Percentiles rank a stretch among this genome's conserved stretches.
These are phyloP conservation scores for Penicillium atrosanguineum DNA, from an alignment of 495 filamentous ascomycete genomes.

Conservation along the genomic window DNA sequence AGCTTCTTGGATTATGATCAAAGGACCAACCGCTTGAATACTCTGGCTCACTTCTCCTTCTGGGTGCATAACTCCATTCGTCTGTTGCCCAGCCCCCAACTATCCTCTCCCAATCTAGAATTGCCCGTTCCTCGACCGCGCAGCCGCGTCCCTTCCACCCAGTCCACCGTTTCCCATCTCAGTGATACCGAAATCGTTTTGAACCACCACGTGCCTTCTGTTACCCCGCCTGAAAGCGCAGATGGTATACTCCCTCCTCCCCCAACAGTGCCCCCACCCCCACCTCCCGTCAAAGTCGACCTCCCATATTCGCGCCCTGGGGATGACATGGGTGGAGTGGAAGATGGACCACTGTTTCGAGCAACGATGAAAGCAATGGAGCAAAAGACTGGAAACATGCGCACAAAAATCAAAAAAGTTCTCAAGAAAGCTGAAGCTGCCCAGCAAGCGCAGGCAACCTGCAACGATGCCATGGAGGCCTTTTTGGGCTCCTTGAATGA, in stretches of 20 bases:
- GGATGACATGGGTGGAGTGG: constrained; percentile 80
- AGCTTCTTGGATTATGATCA: constrained; percentile 97
- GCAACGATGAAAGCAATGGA: constrained; percentile 96
- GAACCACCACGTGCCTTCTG: constrained; percentile 56
- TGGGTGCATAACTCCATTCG: constrained; percentile 76
- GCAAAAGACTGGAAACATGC: constrained; percentile 95
- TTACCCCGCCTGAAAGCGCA: constrained; percentile 56
- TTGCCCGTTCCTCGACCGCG: constrained; percentile 70
- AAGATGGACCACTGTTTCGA: constrained; percentile 94
- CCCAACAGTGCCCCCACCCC: constrained; percentile 45
- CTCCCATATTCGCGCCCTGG: constrained; percentile 80
- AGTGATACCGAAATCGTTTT: constrained; percentile 57
- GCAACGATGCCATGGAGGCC: constrained; percentile 76
- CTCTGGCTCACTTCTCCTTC: constrained; percentile 88
- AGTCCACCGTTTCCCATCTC: constrained; percentile 74
- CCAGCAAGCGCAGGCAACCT: constrained; percentile 71
- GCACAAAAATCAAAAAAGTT: constrained; percentile 90
- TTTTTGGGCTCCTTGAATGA: constrained; percentile 90
- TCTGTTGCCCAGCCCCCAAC: constrained; percentile 34
- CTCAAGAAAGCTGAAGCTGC: constrained; percentile 87
- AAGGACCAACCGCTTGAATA: constrained; percentile 81
- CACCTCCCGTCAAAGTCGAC: constrained; percentile 71
- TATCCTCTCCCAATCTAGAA: constrained; percentile 67
- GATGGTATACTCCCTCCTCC: constrained; percentile 46
- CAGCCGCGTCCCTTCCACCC: constrained; percentile 75